Conservation (phyloP, 495 filamentous ascomycete species). For the Alectoria sarmentosa region DNA sequence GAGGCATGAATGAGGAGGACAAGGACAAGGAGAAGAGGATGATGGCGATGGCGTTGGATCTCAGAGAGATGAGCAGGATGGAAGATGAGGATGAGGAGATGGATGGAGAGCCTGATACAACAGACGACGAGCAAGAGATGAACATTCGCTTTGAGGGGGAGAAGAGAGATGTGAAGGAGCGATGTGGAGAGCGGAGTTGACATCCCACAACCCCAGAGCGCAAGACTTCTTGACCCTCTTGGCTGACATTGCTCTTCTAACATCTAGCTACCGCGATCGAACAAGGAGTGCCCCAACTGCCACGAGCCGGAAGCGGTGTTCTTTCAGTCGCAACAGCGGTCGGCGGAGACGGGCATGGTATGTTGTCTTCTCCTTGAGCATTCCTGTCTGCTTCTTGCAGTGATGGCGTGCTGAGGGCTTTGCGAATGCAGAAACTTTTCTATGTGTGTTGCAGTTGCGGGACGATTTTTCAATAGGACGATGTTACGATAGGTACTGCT, state of each 20-base stretch:
- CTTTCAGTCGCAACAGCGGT: constrained; percentile 97
- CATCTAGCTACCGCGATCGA: constrained; percentile 73
- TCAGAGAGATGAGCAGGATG: constrained; percentile 9
- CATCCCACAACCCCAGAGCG: constrained; percentile 12
- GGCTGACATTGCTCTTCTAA: constrained; percentile 21
- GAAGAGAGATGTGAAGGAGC: not conserved
- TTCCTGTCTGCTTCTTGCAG: not conserved
- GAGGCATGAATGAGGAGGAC: not conserved
- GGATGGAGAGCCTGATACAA: constrained; percentile 3
- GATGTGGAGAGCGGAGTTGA: not conserved
- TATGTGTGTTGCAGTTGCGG: constrained; percentile 93
- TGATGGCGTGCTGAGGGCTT: not conserved
- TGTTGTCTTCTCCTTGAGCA: constrained; percentile 30
- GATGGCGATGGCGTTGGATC: not conserved
- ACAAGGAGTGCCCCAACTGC: constrained; percentile 77
- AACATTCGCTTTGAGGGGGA: not conserved
- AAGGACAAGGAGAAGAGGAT: not conserved
- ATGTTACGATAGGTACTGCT: not conserved
- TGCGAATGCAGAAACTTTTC: constrained; percentile 72
- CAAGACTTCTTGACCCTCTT: not conserved
- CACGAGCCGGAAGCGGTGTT: constrained; percentile 83
- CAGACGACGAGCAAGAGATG: not conserved
- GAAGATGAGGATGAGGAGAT: constrained; percentile 22
- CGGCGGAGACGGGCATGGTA: constrained; percentile 96
- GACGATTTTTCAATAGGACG: constrained; percentile 35